These are phyloP conservation scores for Xenoacremonium recifei DNA, from an alignment of 2,329 filamentous ascomycete species.

Conservation along the genomic window DNA sequence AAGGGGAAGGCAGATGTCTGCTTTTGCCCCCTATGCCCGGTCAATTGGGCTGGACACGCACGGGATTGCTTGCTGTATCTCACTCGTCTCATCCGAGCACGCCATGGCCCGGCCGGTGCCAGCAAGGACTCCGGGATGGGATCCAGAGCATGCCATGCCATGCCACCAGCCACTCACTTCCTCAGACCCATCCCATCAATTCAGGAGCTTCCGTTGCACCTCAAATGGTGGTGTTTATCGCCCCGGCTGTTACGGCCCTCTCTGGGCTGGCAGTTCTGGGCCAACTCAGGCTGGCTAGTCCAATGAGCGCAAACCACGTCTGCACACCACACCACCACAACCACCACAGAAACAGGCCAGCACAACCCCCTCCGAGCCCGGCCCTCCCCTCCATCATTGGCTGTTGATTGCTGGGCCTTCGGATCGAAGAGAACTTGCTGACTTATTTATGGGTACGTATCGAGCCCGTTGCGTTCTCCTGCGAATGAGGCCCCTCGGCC, in stretches of 20 bases:
- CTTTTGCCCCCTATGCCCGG: too few relatives aligned
- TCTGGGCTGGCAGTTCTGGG: constrained; percentile 16
- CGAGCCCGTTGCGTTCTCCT: constrained; percentile 5
- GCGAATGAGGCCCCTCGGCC: constrained; percentile 2
- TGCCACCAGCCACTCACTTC: not conserved
- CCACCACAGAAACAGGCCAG: constrained; percentile 19
- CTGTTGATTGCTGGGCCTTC: constrained; percentile 12
- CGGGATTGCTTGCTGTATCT: too few relatives aligned
- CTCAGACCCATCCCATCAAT: too few relatives aligned
- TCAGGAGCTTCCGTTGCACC: too few relatives aligned
- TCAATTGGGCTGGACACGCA: too few relatives aligned
- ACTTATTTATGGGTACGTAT: constrained; percentile 3
- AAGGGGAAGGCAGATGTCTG: too few relatives aligned
- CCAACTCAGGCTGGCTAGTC: constrained; percentile 21
- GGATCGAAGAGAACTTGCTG: constrained; percentile 8
- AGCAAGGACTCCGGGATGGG: constrained; percentile 3
- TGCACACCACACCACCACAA: constrained; percentile 29
- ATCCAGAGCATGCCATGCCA: too few relatives aligned
- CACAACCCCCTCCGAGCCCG: constrained; percentile 16
- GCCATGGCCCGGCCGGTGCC: constrained; percentile 5
- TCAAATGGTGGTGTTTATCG: constrained; percentile 14
- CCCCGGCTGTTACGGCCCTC: constrained; percentile 10
- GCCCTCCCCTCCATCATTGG: too few relatives aligned
- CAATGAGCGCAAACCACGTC: constrained; percentile 37
- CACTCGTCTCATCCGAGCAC: constrained; percentile 3